Base-by-base conservation (phyloP, 768 basidiomycete species). In the Rhizopogon vulgaris region DNA sequence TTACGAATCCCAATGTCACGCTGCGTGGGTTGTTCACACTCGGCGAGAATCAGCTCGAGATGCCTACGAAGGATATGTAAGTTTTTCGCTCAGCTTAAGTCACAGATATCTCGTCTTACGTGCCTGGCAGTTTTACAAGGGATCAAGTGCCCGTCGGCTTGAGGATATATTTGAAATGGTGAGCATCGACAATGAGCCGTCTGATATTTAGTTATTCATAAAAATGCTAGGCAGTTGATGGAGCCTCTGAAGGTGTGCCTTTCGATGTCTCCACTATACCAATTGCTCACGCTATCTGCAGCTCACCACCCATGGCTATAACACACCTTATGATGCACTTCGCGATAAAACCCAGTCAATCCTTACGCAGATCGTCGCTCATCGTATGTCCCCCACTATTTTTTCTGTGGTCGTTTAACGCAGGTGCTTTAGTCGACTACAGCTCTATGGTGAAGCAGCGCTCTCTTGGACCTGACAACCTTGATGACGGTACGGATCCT, bases 51-150 rank as follows among this genome's bases (percentile, higher is more conserved):
- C 89, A 91, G 64, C 65, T 88, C 27, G 89, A 90, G 64, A 86
- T 90, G 84, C 88, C 89, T 3, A 90, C 88, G 7, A 90, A 90
- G 68, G 87, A 90, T 57, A 90, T 90, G 86, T 85, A 58, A 58
- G 84, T 69, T 11, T 24, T 32, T 28, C 37, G 41, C 18, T 59
- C 89, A 89, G 63, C 64, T 86, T 27, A 87, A 90, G 63, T 22
- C 22, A 22, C 84, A 90, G 83, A 87, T 87, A 6, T 89, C 88
- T 6, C 89, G 90, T 67, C 87, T 90, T 57, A 90, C 89, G 84
- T 85, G 57, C 58, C 83, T 70, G 15, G 34, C 40, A 87, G 87
- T 58, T 91, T 87, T 68, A 90, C 90, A 3, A 82, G 87, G 38
- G 90, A 90, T 58, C 89, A 92, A 70, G 90, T 90, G 8, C 90